Conservation (phyloP, 441 rosid genomes). For the Cnidoscolus chayamansa region DNA sequence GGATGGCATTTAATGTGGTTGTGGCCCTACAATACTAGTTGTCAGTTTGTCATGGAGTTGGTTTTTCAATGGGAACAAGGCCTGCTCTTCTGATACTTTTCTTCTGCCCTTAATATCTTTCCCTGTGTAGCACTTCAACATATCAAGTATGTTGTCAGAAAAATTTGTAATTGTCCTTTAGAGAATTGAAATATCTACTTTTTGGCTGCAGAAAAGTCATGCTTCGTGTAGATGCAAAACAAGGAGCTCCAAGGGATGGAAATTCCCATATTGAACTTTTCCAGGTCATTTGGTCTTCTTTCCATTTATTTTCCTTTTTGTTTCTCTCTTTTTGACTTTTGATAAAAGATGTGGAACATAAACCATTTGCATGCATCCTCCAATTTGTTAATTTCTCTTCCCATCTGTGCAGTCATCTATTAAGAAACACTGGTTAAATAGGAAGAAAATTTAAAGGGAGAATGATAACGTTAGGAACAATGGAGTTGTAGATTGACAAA, state of each 20-base stretch:
- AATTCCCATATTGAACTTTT: constrained; percentile 84
- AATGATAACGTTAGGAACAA: neutral
- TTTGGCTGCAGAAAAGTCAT: constrained; percentile 74
- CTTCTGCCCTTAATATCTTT: neutral
- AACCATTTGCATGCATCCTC: neutral
- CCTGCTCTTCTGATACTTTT: constrained; percentile 2
- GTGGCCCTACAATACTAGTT: neutral
- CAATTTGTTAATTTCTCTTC: neutral
- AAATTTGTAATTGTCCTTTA: neutral
- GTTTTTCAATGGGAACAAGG: constrained; percentile 1
- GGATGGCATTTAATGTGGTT: neutral
- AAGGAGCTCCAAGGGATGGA: constrained; percentile 88
- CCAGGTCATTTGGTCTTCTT: constrained; percentile 48
- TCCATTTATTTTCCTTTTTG: neutral
- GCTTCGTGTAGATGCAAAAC: constrained; percentile 95
- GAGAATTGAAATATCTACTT: neutral
- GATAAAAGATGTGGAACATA: neutral
- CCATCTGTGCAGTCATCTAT: neutral
- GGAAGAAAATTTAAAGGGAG: neutral
- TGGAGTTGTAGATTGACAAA: too few species aligned
- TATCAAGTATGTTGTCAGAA: neutral
- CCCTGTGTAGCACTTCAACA: neutral
- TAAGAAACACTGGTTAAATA: neutral
- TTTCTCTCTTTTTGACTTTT: neutral
- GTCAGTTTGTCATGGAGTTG: neutral